phyloP scores from a whole-genome alignment of 176 grass and related monocot species.

The Juncus effusus region DNA sequence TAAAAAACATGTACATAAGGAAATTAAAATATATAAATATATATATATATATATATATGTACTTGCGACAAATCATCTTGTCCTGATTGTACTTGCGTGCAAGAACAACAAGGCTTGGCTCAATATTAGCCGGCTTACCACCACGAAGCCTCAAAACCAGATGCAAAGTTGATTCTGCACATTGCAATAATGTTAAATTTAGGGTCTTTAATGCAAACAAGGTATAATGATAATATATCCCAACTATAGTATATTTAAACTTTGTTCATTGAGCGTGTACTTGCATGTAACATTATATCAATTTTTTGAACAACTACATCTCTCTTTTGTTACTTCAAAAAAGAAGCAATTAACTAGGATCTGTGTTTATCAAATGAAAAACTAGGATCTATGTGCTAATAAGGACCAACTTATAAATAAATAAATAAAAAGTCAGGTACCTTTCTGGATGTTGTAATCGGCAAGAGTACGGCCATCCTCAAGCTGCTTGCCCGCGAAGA shows the following conservation, averaged over 20 bases:
- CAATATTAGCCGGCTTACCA: constrained; percentile 35
- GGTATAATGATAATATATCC: too few species aligned
- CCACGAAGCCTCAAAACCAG: constrained; percentile 69
- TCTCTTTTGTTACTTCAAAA: too few species aligned
- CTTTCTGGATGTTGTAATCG: constrained; percentile 92
- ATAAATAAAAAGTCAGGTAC: neutral
- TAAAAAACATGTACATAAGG: neutral
- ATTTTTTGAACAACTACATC: too few species aligned
- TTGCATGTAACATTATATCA: too few species aligned
- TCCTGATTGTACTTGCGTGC: constrained; percentile 57
- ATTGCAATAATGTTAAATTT: too few species aligned
- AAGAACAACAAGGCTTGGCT: constrained; percentile 41
- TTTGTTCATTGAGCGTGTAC: neutral
- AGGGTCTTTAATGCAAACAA: too few species aligned
- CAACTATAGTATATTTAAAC: too few species aligned
- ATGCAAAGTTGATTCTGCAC: constrained; percentile 58
- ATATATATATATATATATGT: neutral
- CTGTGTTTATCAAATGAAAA: too few species aligned
- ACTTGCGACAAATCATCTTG: constrained; percentile 81
- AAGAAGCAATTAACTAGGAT: neutral
- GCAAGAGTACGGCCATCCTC: constrained; percentile 69
- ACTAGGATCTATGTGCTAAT: too few species aligned
- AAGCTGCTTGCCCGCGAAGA: constrained; percentile 27
- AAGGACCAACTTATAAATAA: neutral
- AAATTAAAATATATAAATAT: neutral